phyloP scores from a whole-genome alignment of 352 stramenopile species.

The Pythium volutum region DNA sequence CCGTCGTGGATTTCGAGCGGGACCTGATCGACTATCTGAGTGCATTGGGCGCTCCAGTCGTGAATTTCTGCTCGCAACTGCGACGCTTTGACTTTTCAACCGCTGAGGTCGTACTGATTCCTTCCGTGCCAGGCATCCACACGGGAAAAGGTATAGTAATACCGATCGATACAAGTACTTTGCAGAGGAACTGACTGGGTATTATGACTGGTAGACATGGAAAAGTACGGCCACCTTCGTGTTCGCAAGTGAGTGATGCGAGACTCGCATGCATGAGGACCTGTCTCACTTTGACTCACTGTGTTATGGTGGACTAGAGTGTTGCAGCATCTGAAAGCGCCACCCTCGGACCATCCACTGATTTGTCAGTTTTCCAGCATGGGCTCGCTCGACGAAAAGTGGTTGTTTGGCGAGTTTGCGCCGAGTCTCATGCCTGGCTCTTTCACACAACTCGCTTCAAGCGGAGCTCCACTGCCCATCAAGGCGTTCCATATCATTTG shows the following conservation, averaged over 20 bases:
- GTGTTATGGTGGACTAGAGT: slow-evolving; percentile 29
- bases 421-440: slow-evolving; percentile 49
- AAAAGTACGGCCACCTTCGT: slow-evolving; percentile 78
- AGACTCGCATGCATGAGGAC: neutral
- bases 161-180: too few species aligned
- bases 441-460: slow-evolving; percentile 32
- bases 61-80: slow-evolving; percentile 42
- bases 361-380: slow-evolving; percentile 85
- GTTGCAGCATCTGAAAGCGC: slow-evolving; percentile 44
- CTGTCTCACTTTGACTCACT: neutral
- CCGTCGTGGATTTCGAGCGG: slow-evolving; percentile 45
- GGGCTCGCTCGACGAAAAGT: slow-evolving; percentile 79
- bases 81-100: slow-evolving; percentile 58
- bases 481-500: slow-evolving; percentile 77
- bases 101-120: slow-evolving; percentile 54
- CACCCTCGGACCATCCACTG: slow-evolving; percentile 53
- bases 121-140: slow-evolving; percentile 69
- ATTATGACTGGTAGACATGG: slow-evolving; percentile 47
- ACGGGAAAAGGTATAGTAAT: slow-evolving; percentile 69
- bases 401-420: slow-evolving; percentile 75
- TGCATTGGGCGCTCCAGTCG: slow-evolving; percentile 39
- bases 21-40: slow-evolving; percentile 68
- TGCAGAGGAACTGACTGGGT: neutral
- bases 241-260: slow-evolving; percentile 45
- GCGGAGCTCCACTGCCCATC: slow-evolving; percentile 27